Percentiles rank a stretch among this genome's conserved stretches.
Conservation (phyloP, 2,329 filamentous ascomycete genomes). For the Cytospora piceicola region DNA sequence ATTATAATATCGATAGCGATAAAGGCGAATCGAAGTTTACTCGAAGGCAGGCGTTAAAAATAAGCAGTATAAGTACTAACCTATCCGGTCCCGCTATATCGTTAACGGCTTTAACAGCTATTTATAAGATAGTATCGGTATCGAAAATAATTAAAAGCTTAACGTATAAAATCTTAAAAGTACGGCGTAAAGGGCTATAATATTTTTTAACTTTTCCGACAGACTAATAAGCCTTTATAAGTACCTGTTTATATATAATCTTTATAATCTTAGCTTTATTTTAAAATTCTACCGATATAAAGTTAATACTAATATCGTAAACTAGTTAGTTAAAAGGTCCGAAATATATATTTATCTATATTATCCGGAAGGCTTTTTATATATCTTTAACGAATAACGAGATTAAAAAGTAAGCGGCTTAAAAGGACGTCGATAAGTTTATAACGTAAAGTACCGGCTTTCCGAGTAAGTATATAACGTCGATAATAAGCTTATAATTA, state of each 20-base stretch:
- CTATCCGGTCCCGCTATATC: neutral
- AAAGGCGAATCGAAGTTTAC: no score
- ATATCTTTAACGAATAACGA: neutral
- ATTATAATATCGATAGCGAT: no score
- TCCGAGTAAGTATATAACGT: neutral
- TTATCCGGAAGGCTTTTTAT: neutral
- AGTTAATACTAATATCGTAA: neutral
- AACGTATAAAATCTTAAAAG: neutral
- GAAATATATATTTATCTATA: neutral
- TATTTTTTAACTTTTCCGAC: neutral
- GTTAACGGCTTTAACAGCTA: neutral
- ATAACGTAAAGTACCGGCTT: neutral
- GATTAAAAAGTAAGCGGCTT: neutral
- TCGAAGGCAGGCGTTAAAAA: no score
- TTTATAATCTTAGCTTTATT: neutral
- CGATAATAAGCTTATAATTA: neutral
- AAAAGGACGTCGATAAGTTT: neutral
- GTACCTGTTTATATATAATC: neutral
- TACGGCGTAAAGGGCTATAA: neutral
- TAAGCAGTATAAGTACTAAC: no score
- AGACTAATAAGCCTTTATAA: slow-evolving; percentile 9
- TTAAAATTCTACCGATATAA: neutral
- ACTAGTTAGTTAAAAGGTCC: neutral
- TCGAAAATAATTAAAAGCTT: neutral
- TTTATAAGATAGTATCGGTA: neutral